phyloP scores from a whole-genome alignment of 1,284 basidiomycete species.

The Boletus semigastroideus region DNA sequence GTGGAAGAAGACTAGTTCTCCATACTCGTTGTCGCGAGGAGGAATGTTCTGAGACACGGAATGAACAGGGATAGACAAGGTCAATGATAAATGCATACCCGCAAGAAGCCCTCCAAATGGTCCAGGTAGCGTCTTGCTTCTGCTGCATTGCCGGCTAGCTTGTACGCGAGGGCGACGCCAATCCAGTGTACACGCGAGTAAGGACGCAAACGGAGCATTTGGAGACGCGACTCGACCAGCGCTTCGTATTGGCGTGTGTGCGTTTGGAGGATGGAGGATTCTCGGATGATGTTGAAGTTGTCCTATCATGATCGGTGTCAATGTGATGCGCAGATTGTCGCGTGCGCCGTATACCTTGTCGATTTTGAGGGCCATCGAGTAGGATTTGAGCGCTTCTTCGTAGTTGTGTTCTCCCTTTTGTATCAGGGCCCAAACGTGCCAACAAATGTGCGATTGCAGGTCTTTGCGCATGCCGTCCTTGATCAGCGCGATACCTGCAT shows the following conservation, averaged over 20 bases:
- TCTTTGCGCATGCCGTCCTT: conserved; percentile 88
- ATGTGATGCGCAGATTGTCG: not conserved
- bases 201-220: conserved; percentile 80
- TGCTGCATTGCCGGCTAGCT: conserved; percentile 73
- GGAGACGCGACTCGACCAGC: conserved; percentile 82
- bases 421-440: conserved; percentile 97
- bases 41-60: conserved; percentile 58
- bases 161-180: conserved; percentile 85
- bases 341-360: conserved; percentile 72
- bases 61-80: conserved; percentile 7
- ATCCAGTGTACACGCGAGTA: conserved; percentile 90
- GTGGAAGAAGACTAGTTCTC: conserved; percentile 85
- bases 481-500: conserved; percentile 83
- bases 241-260: conserved; percentile 85
- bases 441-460: conserved; percentile 92
- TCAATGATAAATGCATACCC: conserved; percentile 36
- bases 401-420: conserved; percentile 92
- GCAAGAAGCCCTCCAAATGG: conserved; percentile 61
- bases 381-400: conserved; percentile 85
- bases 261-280: conserved; percentile 87
- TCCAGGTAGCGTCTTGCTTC: conserved; percentile 79
- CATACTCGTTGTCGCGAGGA: conserved; percentile 80
- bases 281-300: conserved; percentile 91
- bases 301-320: conserved; percentile 52
- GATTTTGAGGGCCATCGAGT: conserved; percentile 78